Conservation (phyloP, 176 grass and related monocot species). For the Panicum miliaceum region DNA sequence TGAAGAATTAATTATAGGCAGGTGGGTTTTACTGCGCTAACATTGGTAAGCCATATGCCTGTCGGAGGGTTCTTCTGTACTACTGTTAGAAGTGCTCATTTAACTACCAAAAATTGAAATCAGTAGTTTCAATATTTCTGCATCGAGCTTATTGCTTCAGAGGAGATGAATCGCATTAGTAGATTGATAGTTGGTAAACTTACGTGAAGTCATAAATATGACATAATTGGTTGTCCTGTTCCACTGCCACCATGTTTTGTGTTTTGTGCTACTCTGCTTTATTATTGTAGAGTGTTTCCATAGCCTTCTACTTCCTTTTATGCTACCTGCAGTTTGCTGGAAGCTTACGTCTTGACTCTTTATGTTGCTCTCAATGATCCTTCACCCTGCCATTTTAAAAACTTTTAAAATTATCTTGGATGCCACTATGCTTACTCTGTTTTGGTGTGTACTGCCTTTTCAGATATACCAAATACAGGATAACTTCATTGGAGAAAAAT, state of each 20-base stretch:
- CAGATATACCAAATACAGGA: slow-evolving; percentile 92
- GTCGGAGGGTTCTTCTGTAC: neutral
- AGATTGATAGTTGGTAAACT: slow-evolving; percentile 20
- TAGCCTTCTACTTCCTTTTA: neutral
- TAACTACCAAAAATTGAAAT: neutral
- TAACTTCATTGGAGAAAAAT: slow-evolving; percentile 94
- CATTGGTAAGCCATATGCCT: neutral
- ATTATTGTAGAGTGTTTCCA: neutral
- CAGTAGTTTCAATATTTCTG: slow-evolving; percentile 22
- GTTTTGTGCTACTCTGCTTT: slow-evolving; percentile 23
- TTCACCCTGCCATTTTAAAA: slow-evolving; percentile 20
- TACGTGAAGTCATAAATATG: slow-evolving; percentile 9
- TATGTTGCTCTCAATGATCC: slow-evolving; percentile 15
- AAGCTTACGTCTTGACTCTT: neutral
- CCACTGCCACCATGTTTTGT: slow-evolving; percentile 9
- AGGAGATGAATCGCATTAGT: neutral
- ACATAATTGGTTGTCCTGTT: neutral
- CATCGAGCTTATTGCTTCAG: slow-evolving; percentile 12
- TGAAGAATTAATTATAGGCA: neutral
- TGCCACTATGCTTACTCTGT: slow-evolving; percentile 32
- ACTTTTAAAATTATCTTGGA: slow-evolving; percentile 23
- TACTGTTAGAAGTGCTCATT: neutral
- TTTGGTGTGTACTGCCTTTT: slow-evolving; percentile 27
- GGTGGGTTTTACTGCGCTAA: neutral
- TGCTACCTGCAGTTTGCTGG: neutral